Evolutionary conservation across 2,329 filamentous ascomycete genomes (phyloP).

Genomic region (Fusarium sp.): DNA sequence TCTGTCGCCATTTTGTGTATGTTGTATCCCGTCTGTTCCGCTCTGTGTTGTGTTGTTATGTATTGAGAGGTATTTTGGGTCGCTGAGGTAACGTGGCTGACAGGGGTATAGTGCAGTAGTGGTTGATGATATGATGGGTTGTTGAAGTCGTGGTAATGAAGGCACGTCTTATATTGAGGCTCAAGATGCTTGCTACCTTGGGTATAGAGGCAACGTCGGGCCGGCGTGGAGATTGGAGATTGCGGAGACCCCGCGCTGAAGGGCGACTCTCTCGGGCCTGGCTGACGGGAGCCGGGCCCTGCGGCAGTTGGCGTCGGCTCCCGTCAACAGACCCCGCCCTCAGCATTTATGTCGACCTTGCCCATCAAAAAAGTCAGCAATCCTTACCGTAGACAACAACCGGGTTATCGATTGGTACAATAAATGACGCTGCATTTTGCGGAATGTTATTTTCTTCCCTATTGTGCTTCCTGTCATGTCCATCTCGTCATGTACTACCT

Average conservation of each 20-base stretch:
- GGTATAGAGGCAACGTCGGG: conserved; percentile 12
- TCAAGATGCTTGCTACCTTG: conserved; percentile 19
- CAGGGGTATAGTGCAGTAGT: not conserved
- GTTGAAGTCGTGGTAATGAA: not conserved
- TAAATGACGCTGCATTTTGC: too few relatives aligned
- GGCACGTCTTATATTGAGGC: conserved; percentile 31
- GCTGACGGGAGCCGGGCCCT: not conserved
- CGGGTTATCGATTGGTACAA: too few relatives aligned
- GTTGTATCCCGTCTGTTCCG: not conserved
- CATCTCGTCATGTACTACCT: not conserved
- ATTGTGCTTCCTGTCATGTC: not conserved
- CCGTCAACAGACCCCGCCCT: conserved; percentile 8
- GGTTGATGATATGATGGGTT: not conserved
- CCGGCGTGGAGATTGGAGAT: conserved; percentile 36
- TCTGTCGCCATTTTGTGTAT: conserved; percentile 31
- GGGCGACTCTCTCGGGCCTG: conserved; percentile 2
- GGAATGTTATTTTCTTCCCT: too few relatives aligned
- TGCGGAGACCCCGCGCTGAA: conserved; percentile 40
- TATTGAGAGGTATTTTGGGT: not conserved
- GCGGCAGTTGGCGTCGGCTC: conserved; percentile 40
- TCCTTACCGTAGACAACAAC: not conserved
- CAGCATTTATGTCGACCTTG: not conserved
- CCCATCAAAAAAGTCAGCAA: too few relatives aligned
- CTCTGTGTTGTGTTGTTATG: not conserved
- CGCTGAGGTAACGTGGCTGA: conserved; percentile 17